Evolutionary conservation across 495 filamentous ascomycete species (phyloP), one percentile per base, ranked within the genome.

Genomic region (Penicillium cinerascens): DNA sequence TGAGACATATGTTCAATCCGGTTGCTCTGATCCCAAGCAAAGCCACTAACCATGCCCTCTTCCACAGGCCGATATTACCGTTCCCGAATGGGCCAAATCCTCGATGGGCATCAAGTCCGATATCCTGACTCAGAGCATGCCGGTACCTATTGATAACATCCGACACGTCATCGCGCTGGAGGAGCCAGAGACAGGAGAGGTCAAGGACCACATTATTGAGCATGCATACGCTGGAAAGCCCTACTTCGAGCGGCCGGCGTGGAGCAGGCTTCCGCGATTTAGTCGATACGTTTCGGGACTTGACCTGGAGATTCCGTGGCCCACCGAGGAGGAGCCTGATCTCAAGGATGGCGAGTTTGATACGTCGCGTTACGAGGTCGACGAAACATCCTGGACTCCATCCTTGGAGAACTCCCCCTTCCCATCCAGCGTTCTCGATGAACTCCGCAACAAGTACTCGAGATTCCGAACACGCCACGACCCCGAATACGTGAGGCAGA

Each of bases 401-500:
- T 87, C 85, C 13, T 69, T 97, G 11, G 71, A 88, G 2, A 66
- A 75, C 11, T 77, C 87, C 16, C 92, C 92, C n/a, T 87, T 97
- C 77, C 90, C 93, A 22, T 67, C 73, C 41, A 74, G 64, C 22
- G 81, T 97, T 27, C 79, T 97, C 56, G 88, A 97, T 66, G 92
- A 97, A 76, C 76, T 97, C 65, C 79, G 93, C 54, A 87, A 87
- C 71, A 88, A 87, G 59, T 97, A 87, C 81, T 85, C 81, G 53
- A 83, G 80, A 54, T 95, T 90, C 84, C 81, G 92, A 56, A 87
- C 81, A 38, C 73, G 91, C 21, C 91, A 96, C 67, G 87, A 91
- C 35, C 71, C 74, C 63, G 77, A 84, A 47, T 75, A 68, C 52
- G 63, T 75, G 46, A 54, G 82, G 70, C 70, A 80, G 71, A 79